Conservation (phyloP, 768 basidiomycete species). For the Pholiota conissans region DNA sequence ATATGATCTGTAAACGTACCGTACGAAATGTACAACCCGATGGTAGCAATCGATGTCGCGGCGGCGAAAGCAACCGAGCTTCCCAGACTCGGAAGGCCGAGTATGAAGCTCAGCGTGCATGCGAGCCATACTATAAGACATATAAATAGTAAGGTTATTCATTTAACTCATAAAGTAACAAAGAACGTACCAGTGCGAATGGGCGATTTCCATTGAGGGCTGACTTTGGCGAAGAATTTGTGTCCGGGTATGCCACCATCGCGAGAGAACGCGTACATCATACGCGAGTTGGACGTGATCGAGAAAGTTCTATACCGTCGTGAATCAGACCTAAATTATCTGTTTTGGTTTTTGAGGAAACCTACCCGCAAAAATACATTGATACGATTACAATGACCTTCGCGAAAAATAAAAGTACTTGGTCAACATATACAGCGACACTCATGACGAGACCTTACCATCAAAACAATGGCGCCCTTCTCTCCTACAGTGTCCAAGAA, state of each 20-base stretch:
- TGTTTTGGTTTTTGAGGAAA: neutral
- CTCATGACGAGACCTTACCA: constrained; percentile 57
- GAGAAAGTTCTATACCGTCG: constrained; percentile 59
- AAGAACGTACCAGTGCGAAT: constrained; percentile 57
- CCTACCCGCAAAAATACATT: constrained; percentile 74
- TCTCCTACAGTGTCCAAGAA: constrained; percentile 76
- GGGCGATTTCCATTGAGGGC: constrained; percentile 57
- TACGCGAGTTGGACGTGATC: constrained; percentile 74
- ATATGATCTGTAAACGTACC: constrained; percentile 44
- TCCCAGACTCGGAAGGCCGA: constrained; percentile 73
- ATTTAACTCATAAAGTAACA: neutral
- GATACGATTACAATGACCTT: constrained; percentile 67
- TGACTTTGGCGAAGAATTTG: constrained; percentile 65
- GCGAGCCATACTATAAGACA: constrained; percentile 67
- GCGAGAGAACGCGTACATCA: constrained; percentile 82
- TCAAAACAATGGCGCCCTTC: constrained; percentile 71
- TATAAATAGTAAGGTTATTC: too few relatives aligned
- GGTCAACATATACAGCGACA: too few relatives aligned
- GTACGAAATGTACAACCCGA: constrained; percentile 77
- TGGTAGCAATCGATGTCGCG: constrained; percentile 65
- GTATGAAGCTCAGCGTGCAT: constrained; percentile 71
- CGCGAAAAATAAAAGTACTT: neutral
- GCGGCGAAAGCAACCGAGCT: constrained; percentile 69
- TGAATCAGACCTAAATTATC: neutral
- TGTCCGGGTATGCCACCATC: constrained; percentile 75